Percentiles rank a stretch among this genome's conserved stretches.
These are phyloP conservation scores for Trypanosoma rangeli DNA, from an alignment of 208 protist species.

Conservation along the genomic window DNA sequence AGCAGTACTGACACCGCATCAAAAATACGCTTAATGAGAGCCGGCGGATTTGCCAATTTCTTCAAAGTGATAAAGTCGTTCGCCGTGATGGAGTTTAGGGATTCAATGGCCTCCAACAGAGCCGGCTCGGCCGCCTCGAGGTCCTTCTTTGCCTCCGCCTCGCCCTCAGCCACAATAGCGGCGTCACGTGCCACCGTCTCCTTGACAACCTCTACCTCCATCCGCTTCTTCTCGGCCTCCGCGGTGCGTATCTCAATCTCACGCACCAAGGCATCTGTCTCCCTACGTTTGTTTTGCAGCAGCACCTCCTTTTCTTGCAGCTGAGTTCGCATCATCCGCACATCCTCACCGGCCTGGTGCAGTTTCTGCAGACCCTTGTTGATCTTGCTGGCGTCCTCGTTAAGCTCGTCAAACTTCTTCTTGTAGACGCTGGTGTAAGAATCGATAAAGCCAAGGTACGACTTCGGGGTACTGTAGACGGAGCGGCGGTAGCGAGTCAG, in stretches of 20 bases:
- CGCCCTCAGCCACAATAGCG: slow-evolving; percentile 86
- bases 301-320: slow-evolving; percentile 95
- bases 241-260: slow-evolving; percentile 93
- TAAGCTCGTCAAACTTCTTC: slow-evolving; percentile 92
- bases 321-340: slow-evolving; percentile 94
- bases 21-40: slow-evolving; percentile 97
- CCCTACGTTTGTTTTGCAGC: slow-evolving; percentile 88
- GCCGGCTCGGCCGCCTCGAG: slow-evolving; percentile 93
- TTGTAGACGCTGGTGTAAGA: slow-evolving; percentile 92
- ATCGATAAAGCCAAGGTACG: slow-evolving; percentile 94
- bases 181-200: slow-evolving; percentile 87
- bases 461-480: slow-evolving; percentile 94
- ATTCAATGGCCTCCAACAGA: slow-evolving; percentile 93
- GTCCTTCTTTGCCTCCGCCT: slow-evolving; percentile 96
- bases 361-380: slow-evolving; percentile 95
- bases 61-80: slow-evolving; percentile 95
- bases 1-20: slow-evolving; percentile 97
- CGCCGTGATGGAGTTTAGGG: slow-evolving; percentile 93
- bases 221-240: slow-evolving; percentile 95
- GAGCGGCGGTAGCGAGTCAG: slow-evolving; percentile 90
- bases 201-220: slow-evolving; percentile 94
- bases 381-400: slow-evolving; percentile 92
- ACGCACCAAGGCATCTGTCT: slow-evolving; percentile 92
- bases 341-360: slow-evolving; percentile 92
- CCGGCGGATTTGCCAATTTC: slow-evolving; percentile 94